A percentile compares a stretch with the other conserved stretches of the same genome.
phyloP scores from a whole-genome alignment of 2,329 filamentous ascomycete genomes.

The Paracoccidioides lutzii region DNA sequence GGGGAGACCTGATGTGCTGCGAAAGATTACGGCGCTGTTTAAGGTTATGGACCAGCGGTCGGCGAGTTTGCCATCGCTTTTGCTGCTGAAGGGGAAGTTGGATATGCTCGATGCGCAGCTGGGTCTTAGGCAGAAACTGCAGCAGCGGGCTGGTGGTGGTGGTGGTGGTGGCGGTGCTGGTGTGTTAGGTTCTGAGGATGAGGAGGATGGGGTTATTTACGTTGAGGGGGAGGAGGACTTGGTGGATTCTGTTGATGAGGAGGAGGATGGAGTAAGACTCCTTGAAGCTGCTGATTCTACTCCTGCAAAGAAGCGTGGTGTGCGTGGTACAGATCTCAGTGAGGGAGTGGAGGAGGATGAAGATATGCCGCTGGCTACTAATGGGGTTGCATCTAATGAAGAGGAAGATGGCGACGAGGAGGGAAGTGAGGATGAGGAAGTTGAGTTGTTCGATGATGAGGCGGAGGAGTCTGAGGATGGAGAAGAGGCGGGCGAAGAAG shows the following conservation, averaged over 20 bases:
- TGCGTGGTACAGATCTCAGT: conserved; percentile 26
- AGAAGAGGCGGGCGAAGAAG: conserved; percentile 36
- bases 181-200: conserved; percentile 31
- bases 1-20: conserved; percentile 69
- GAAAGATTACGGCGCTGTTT: conserved; percentile 64
- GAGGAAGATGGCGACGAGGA: conserved; percentile 31
- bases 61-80: conserved; percentile 64
- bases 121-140: conserved; percentile 59
- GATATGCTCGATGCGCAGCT: conserved; percentile 90
- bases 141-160: conserved; percentile 36
- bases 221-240: conserved; percentile 67
- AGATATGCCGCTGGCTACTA: conserved; percentile 44
- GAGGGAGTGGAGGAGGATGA: conserved; percentile 44
- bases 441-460: conserved; percentile 32
- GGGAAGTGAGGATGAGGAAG: conserved; percentile 33
- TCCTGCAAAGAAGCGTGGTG: conserved; percentile 1
- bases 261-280: conserved; percentile 31
- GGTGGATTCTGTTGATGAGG: conserved; percentile 32
- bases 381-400: conserved; percentile 31
- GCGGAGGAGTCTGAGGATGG: conserved; percentile 31
- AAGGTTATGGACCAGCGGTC: conserved; percentile 80
- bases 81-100: conserved; percentile 86
- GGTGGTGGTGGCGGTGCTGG: conserved; percentile 43
- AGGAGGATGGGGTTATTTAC: conserved; percentile 66
- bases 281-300: conserved; percentile 19